Conservation (phyloP, 805 yeast genomes). For the Ogataea henricii region DNA sequence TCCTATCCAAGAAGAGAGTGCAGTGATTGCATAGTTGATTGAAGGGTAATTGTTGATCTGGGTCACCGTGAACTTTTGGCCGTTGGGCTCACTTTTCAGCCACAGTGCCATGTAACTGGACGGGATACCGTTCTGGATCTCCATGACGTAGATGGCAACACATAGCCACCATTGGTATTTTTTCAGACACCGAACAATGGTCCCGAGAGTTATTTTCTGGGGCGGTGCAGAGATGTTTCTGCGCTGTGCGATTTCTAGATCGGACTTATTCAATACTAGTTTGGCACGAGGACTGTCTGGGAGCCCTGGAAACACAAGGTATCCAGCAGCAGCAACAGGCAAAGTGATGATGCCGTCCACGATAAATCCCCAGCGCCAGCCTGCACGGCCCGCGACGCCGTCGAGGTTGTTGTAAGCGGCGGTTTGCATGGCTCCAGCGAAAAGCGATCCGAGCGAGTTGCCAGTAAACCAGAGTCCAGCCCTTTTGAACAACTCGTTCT, state of each 20-base stretch:
- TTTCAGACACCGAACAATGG: slow-evolving; percentile 4
- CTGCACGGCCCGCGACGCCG: slow-evolving; percentile 30
- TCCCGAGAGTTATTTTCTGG: slow-evolving; percentile 1
- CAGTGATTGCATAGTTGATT: background rate
- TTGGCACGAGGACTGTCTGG: slow-evolving; percentile 45
- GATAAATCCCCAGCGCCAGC: slow-evolving; percentile 54
- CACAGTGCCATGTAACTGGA: slow-evolving; percentile 3
- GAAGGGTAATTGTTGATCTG: slow-evolving; percentile 3
- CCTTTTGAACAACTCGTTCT: slow-evolving; percentile 5
- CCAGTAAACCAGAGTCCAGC: slow-evolving; percentile 6
- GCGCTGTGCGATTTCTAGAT: slow-evolving; percentile 39
- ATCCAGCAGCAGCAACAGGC: slow-evolving; percentile 42
- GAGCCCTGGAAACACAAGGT: slow-evolving; percentile 44
- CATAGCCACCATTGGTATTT: slow-evolving; percentile 7
- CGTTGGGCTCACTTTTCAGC: slow-evolving; percentile 2
- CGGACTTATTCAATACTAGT: slow-evolving; percentile 39
- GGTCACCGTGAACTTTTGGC: background rate
- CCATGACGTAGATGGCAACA: slow-evolving; percentile 2
- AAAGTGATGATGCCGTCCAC: slow-evolving; percentile 46
- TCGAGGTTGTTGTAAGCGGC: slow-evolving; percentile 31
- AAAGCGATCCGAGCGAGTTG: slow-evolving; percentile 46
- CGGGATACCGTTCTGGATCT: background rate
- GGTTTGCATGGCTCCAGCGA: slow-evolving; percentile 53
- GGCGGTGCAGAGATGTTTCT: slow-evolving; percentile 9
- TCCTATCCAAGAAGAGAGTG: slow-evolving; percentile 2